Conservation (phyloP, 2,329 filamentous ascomycete genomes). For the Endothia cerciana region DNA sequence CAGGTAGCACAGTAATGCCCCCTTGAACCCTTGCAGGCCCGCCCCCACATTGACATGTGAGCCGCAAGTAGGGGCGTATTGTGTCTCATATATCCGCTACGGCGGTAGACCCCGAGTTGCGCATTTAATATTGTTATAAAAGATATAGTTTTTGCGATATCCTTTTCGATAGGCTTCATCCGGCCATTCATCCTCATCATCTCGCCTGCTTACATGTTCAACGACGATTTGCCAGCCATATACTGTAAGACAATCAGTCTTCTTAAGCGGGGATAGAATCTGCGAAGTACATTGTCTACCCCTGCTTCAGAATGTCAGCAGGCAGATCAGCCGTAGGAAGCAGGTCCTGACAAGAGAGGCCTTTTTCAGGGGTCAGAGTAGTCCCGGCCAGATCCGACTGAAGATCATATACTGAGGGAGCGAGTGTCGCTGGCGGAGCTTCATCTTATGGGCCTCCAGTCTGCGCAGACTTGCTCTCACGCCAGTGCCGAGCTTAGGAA, state of each 20-base stretch:
- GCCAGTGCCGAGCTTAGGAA: too few species aligned
- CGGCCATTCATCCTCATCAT: neutral
- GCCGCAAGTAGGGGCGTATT: neutral
- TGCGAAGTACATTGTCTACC: neutral
- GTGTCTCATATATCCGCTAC: neutral
- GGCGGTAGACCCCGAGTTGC: neutral
- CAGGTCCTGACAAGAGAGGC: too few species aligned
- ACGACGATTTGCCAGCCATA: neutral
- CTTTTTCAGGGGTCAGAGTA: too few species aligned
- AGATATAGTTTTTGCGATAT: neutral
- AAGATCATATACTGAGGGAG: too few species aligned
- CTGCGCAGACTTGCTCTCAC: too few species aligned
- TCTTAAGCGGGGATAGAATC: neutral
- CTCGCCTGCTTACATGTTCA: neutral
- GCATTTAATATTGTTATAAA: neutral
- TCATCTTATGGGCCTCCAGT: too few species aligned
- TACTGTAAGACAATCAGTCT: neutral
- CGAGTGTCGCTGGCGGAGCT: too few species aligned
- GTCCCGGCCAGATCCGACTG: too few species aligned
- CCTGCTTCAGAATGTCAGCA: too few species aligned
- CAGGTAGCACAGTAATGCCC: constrained; percentile 5
- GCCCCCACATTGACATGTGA: constrained; percentile 24
- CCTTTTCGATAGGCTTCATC: neutral
- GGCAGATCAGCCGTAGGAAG: too few species aligned
- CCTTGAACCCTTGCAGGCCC: constrained; percentile 14